Conservation (phyloP, 495 filamentous ascomycete genomes). For the Bacidia rubella region DNA sequence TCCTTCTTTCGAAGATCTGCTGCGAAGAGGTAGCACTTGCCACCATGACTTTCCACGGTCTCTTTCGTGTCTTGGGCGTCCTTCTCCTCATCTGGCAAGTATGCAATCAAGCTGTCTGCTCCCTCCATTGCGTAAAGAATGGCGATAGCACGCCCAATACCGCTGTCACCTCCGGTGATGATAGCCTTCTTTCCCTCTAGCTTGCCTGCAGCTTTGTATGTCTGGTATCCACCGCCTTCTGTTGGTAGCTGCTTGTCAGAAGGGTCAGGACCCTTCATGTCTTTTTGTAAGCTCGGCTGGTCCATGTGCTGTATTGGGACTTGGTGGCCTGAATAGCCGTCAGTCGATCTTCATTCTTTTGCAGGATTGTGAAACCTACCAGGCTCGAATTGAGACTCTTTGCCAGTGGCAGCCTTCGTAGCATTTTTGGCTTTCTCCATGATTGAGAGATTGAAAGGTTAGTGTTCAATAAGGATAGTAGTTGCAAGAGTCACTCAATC, state of each 20-base stretch:
- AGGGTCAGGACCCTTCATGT: constrained; percentile 50
- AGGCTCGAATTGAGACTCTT: constrained; percentile 38
- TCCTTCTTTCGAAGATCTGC: constrained; percentile 47
- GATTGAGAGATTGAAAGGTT: background rate
- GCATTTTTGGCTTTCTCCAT: constrained; percentile 20
- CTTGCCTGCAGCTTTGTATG: constrained; percentile 69
- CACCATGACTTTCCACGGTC: constrained; percentile 49
- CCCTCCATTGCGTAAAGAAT: constrained; percentile 78
- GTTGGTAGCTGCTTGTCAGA: constrained; percentile 54
- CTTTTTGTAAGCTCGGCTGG: constrained; percentile 52
- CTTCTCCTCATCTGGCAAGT: constrained; percentile 62
- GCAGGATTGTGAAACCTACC: constrained; percentile 24
- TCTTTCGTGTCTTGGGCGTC: constrained; percentile 65
- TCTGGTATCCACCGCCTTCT: constrained; percentile 53
- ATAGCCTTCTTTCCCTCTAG: constrained; percentile 59
- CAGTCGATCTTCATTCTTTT: background rate
- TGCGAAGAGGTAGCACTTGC: constrained; percentile 44
- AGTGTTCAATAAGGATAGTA: too few species aligned
- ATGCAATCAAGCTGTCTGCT: constrained; percentile 58
- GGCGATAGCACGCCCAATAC: constrained; percentile 67
- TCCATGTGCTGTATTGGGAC: constrained; percentile 54
- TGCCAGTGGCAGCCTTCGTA: constrained; percentile 21
- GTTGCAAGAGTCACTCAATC: too few species aligned
- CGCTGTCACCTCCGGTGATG: constrained; percentile 73
- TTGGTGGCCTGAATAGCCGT: constrained; percentile 41